phyloP scores from a whole-genome alignment of 345 rosid genomes.

The Populus davidiana region DNA sequence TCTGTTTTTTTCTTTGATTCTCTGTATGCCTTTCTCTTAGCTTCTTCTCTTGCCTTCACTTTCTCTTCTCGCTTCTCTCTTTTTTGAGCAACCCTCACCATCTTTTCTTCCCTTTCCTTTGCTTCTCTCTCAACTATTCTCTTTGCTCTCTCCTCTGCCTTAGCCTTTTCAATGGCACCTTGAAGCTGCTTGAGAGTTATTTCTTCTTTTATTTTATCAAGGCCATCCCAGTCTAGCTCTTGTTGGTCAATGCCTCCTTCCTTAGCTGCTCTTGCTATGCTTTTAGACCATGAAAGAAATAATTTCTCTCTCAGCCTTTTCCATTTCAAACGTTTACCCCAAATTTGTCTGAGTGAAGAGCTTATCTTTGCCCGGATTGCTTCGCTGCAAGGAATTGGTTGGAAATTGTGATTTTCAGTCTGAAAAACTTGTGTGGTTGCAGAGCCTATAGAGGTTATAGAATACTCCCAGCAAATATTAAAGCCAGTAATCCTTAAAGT shows the following conservation, averaged over 20 bases:
- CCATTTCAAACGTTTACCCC: slow-evolving; percentile 60
- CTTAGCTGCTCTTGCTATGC: slow-evolving; percentile 65
- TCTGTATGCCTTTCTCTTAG: slow-evolving; percentile 27
- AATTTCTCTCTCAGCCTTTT: slow-evolving; percentile 47
- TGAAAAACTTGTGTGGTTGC: background rate
- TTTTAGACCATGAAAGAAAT: slow-evolving; percentile 46
- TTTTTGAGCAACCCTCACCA: slow-evolving; percentile 48
- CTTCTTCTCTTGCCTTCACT: slow-evolving; percentile 34
- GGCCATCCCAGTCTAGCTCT: slow-evolving; percentile 73
- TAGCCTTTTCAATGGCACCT: slow-evolving; percentile 42
- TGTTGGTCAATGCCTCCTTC: slow-evolving; percentile 55
- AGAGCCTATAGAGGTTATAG: background rate
- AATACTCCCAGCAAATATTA: background rate
- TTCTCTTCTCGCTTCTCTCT: slow-evolving; percentile 49
- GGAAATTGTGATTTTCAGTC: slow-evolving; percentile 11
- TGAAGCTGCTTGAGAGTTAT: slow-evolving; percentile 43
- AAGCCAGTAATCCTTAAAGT: background rate
- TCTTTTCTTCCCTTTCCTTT: slow-evolving; percentile 48
- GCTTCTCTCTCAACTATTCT: slow-evolving; percentile 45
- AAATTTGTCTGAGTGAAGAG: slow-evolving; percentile 45
- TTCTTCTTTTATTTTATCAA: slow-evolving; percentile 50
- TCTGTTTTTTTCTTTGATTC: slow-evolving; percentile 28
- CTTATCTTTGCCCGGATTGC: slow-evolving; percentile 65
- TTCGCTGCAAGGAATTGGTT: slow-evolving; percentile 48
- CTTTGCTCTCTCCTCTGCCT: slow-evolving; percentile 44